These are phyloP conservation scores for Furcasterigmium sp. DNA, from an alignment of 2,329 filamentous ascomycete genomes.

Conservation along the genomic window DNA sequence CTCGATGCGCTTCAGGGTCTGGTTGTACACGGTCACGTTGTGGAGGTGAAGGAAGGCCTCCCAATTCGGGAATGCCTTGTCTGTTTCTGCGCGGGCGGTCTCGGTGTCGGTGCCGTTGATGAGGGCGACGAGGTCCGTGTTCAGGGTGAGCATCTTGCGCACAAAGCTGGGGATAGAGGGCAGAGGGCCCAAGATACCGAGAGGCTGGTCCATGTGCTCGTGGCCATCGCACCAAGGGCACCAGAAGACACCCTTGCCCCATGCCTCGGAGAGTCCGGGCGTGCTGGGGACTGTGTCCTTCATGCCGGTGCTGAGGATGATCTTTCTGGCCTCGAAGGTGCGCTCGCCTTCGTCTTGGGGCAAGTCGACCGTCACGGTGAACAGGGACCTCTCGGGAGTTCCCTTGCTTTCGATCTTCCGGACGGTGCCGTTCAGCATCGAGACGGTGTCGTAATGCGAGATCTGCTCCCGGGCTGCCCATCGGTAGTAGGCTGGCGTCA, in stretches of 20 bases:
- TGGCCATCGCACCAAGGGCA: constrained; percentile 62
- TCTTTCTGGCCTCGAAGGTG: constrained; percentile 41
- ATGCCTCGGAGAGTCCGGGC: constrained; percentile 48
- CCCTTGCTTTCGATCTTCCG: constrained; percentile 28
- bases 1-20: constrained; percentile 42
- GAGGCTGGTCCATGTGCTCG: constrained; percentile 53
- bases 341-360: constrained; percentile 7
- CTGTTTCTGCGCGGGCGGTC: constrained; percentile 29
- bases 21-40: constrained; percentile 50
- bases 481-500: constrained; percentile 49
- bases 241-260: constrained; percentile 57
- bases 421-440: constrained; percentile 40
- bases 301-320: constrained; percentile 54
- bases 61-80: constrained; percentile 39
- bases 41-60: constrained; percentile 41
- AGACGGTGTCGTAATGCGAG: constrained; percentile 41
- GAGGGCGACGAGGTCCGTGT: constrained; percentile 50
- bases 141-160: constrained; percentile 48
- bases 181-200: constrained; percentile 47
- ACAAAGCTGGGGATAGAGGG: constrained; percentile 34
- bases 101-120: constrained; percentile 54
- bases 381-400: constrained; percentile 34
- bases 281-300: constrained; percentile 48
- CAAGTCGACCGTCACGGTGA: constrained; percentile 30
- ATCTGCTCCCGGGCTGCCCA: constrained; percentile 48